phyloP scores from a whole-genome alignment of 495 filamentous ascomycete species.

The Penicillium longicatenatum region DNA sequence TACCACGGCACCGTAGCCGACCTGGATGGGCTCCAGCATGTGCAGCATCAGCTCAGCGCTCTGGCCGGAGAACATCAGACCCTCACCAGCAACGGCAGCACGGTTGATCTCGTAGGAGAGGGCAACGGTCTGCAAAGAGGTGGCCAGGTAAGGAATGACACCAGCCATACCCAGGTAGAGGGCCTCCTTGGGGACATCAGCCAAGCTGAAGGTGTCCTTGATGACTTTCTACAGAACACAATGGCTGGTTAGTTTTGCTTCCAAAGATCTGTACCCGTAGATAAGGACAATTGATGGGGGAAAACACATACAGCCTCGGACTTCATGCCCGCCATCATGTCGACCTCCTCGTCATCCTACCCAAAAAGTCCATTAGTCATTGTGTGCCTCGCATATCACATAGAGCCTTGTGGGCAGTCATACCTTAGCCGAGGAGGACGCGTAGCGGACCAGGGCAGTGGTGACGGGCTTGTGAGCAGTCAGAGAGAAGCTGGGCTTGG shows the following conservation, averaged over 20 bases:
- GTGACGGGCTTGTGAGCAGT: slow-evolving; percentile 52
- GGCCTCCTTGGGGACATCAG: slow-evolving; percentile 76
- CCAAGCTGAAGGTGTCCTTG: slow-evolving; percentile 83
- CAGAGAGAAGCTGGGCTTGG: slow-evolving; percentile 43
- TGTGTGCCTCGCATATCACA: slow-evolving; percentile 4
- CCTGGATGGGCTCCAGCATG: slow-evolving; percentile 84
- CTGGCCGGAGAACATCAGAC: slow-evolving; percentile 66
- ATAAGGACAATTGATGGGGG: slow-evolving; percentile 4
- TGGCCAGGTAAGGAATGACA: slow-evolving; percentile 86
- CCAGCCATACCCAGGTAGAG: slow-evolving; percentile 84
- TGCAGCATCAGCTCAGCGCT: slow-evolving; percentile 74
- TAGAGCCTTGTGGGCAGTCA: slow-evolving; percentile 3
- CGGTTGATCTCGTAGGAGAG: slow-evolving; percentile 81
- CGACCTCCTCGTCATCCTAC: slow-evolving; percentile 46
- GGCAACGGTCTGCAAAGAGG: slow-evolving; percentile 83
- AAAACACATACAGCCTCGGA: slow-evolving; percentile 67
- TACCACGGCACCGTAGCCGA: slow-evolving; percentile 91
- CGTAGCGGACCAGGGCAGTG: slow-evolving; percentile 53
- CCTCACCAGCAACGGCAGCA: slow-evolving; percentile 57
- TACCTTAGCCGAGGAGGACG: slow-evolving; percentile 43
- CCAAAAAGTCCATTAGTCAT: slow-evolving; percentile 35
- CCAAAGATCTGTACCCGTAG: no score
- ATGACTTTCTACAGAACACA: slow-evolving; percentile 63
- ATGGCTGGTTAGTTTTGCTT: slow-evolving; percentile 13
- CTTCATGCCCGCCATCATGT: slow-evolving; percentile 70